phyloP scores from a whole-genome alignment of 805 yeast species.

The Teunomyces cretensis region DNA sequence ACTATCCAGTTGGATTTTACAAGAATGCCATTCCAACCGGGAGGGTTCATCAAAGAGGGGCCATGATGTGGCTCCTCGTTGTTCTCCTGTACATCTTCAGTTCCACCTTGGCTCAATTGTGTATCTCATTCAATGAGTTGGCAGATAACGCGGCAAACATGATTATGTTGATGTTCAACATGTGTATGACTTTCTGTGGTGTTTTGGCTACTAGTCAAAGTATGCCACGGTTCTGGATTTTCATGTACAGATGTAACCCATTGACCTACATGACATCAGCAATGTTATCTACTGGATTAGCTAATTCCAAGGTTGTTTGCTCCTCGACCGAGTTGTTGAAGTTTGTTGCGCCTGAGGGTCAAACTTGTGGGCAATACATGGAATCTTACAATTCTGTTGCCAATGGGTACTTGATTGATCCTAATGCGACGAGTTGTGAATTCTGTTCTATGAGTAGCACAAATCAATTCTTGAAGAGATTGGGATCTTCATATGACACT shows the following conservation, averaged over 20 bases:
- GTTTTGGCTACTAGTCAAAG: conserved; percentile 16
- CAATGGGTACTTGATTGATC: conserved; percentile 38
- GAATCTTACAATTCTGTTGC: conserved; percentile 14
- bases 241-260: conserved; percentile 30
- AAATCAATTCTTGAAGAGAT: conserved; percentile 52
- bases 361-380: conserved; percentile 24
- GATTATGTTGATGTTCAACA: conserved; percentile 22
- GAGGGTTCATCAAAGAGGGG: conserved; percentile 30
- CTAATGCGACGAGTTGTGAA: conserved; percentile 51
- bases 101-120: conserved; percentile 24
- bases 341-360: conserved; percentile 18
- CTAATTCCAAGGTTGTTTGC: conserved; percentile 18
- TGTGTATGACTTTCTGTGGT: conserved; percentile 31
- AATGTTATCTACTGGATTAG: conserved; percentile 15
- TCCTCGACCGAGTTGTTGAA: conserved; percentile 15
- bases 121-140: conserved; percentile 20
- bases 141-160: conserved; percentile 26
- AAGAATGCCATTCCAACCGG: conserved; percentile 18
- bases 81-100: conserved; percentile 17
- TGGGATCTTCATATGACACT: conserved; percentile 38
- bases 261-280: conserved; percentile 22
- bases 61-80: conserved; percentile 33
- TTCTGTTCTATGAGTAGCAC: conserved; percentile 63
- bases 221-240: conserved; percentile 28
- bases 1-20: conserved; percentile 25